These are phyloP conservation scores for Handroanthus guayacan DNA, from an alignment of 257 asterid genomes.

Conservation along the genomic window DNA sequence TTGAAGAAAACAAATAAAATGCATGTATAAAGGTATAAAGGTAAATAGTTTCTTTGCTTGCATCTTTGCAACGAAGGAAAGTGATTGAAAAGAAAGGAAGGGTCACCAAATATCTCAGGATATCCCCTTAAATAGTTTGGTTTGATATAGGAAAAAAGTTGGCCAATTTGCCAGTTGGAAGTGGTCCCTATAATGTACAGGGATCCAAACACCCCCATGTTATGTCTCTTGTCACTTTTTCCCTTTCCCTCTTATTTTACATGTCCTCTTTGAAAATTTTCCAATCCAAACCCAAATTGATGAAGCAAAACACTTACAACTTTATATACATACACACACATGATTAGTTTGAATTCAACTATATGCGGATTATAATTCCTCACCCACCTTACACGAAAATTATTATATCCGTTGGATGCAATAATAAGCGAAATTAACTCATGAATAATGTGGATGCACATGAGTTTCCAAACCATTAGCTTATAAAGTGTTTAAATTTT, in stretches of 20 bases:
- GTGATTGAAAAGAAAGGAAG: constrained; percentile 4
- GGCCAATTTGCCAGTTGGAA: constrained; percentile 21
- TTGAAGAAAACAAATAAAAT: not conserved
- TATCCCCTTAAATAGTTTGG: constrained; percentile 13
- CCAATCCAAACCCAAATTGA: not conserved
- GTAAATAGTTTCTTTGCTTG: not conserved
- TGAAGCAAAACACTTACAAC: not conserved
- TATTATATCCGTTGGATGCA: too few species aligned
- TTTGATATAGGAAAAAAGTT: constrained; percentile 1
- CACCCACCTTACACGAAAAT: too few species aligned
- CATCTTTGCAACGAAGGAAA: not conserved
- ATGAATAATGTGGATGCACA: too few species aligned
- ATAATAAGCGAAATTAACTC: too few species aligned
- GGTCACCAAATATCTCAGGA: not conserved
- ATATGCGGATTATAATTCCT: too few species aligned
- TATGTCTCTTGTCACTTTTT: constrained; percentile 18
- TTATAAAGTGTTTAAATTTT: too few species aligned
- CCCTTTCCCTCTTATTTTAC: not conserved
- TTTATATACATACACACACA: not conserved
- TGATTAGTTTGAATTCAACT: too few species aligned
- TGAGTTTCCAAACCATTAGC: too few species aligned
- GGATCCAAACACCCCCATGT: constrained; percentile 36
- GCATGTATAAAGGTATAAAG: not conserved
- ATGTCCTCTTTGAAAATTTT: not conserved
- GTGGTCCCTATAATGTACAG: constrained; percentile 31